phyloP scores from a whole-genome alignment of 2,329 filamentous ascomycete genomes.

The Penicillium vulpinum region DNA sequence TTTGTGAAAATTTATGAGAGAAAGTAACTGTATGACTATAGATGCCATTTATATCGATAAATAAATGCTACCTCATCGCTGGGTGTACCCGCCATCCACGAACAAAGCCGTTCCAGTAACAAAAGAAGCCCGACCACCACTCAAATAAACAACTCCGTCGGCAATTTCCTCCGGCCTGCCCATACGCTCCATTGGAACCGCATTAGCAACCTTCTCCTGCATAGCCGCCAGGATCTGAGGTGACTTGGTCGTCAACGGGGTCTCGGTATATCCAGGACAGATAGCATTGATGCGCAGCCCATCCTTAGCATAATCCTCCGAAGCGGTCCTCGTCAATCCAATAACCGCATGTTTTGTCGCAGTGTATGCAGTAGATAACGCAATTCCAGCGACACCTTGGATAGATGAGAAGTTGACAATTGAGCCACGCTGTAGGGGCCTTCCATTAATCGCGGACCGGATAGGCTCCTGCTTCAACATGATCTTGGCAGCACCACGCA shows the following conservation, averaged over 20 bases:
- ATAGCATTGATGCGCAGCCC: slow-evolving; percentile 68
- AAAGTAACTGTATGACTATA: neutral
- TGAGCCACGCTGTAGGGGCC: slow-evolving; percentile 28
- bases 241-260: slow-evolving; percentile 49
- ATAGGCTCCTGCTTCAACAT: slow-evolving; percentile 50
- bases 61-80: slow-evolving; percentile 3
- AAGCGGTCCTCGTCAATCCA: slow-evolving; percentile 45
- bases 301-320: slow-evolving; percentile 45
- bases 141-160: slow-evolving; percentile 20
- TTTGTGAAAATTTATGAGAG: neutral
- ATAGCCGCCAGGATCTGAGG: slow-evolving; percentile 30
- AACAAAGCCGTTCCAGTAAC: slow-evolving; percentile 21
- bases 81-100: slow-evolving; percentile 22
- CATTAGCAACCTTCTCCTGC: slow-evolving; percentile 19
- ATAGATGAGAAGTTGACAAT: slow-evolving; percentile 45
- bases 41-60: neutral
- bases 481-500: slow-evolving; percentile 42
- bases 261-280: slow-evolving; percentile 85
- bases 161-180: slow-evolving; percentile 20
- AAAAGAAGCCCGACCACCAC: slow-evolving; percentile 21
- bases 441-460: slow-evolving; percentile 36
- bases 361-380: slow-evolving; percentile 35
- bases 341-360: slow-evolving; percentile 46
- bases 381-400: slow-evolving; percentile 43
- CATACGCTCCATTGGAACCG: slow-evolving; percentile 21